These are phyloP conservation scores for Aspergillus sp. DNA, from an alignment of 2,329 filamentous ascomycete genomes.

Conservation along the genomic window DNA sequence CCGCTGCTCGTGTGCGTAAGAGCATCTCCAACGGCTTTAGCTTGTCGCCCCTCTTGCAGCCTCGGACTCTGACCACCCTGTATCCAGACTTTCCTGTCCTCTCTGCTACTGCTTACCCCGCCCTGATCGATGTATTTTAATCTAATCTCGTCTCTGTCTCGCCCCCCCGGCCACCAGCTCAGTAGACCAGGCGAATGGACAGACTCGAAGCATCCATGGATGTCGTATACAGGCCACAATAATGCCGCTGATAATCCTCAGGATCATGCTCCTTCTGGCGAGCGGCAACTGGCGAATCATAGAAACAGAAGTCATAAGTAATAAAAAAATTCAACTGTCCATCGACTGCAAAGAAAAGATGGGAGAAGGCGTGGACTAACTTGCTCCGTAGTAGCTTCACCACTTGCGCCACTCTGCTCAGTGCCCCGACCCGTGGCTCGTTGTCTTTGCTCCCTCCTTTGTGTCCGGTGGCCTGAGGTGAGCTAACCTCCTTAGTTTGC, in stretches of 20 bases:
- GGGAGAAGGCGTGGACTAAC: conserved; percentile 11
- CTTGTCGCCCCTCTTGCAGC: conserved; percentile 16
- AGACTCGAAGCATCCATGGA: conserved; percentile 10
- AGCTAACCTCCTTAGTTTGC: conserved; percentile 27
- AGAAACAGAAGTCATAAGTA: neutral
- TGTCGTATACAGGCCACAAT: conserved; percentile 11
- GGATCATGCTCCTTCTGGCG: conserved; percentile 14
- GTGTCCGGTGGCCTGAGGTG: conserved; percentile 27
- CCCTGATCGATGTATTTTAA: conserved; percentile 20
- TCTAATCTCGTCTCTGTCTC: conserved; percentile 5
- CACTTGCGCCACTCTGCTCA: conserved; percentile 31
- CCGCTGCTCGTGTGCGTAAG: conserved; percentile 17
- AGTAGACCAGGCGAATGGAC: neutral
- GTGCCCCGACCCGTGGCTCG: conserved; percentile 33
- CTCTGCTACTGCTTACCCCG: conserved; percentile 23
- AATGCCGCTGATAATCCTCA: conserved; percentile 6
- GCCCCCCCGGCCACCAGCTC: neutral
- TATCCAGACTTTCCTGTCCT: conserved; percentile 22
- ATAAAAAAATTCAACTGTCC: conserved; percentile 9
- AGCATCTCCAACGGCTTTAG: conserved; percentile 12
- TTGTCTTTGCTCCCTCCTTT: conserved; percentile 22
- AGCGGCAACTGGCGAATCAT: conserved; percentile 6
- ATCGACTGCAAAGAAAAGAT: conserved; percentile 5
- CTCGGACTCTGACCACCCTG: conserved; percentile 16
- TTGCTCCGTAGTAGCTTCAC: conserved; percentile 20